Evolutionary conservation across 2,329 filamentous ascomycete species (phyloP), one percentile per base, ranked within the genome.

Genomic region (Neofusicoccum umdonicola): DNA sequence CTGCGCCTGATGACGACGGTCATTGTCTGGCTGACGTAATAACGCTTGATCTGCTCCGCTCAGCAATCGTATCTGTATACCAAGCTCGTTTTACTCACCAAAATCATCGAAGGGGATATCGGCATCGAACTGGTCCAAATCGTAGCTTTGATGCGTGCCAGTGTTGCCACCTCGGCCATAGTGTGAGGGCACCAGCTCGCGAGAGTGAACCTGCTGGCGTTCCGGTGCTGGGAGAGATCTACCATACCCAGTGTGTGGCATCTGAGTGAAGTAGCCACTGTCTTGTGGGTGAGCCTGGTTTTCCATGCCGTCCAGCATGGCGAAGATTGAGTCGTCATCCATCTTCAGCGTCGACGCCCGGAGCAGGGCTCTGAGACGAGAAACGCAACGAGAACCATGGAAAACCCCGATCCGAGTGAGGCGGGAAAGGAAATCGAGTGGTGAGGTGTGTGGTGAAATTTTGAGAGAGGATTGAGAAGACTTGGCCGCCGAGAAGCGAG

Each of bases 1-100:
- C 9, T 67, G 69, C 11, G 78, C 77, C 67, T 77, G 75, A 9
- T 67, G 69, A 45, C 76, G 72, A 1, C 75, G 74, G 63, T 76
- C 69, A 19, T 70, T 62, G 45, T 75, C 72, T 8, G 74, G 70
- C 57, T 71, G 71, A 15, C 70, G 71, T 11, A 78, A 70, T 31
- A 79, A 62, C 31, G 64, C 67, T 41, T 77, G 67, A 66, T 80
- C 79, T 81, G 47, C 17, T 4, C 31, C 6, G 27, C n/a, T 63
- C 4, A 63, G 61, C 5, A 5, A 37, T 9, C 3, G 8, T 47
- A 27, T 35, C n/a, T n/a, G 9, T 17, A 7, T 5, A 12, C 11
- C 7, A 4, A 9, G 9, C 15, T 34, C 5, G 2, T n/a, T 13
- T 5, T 31, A 15, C 47, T 17, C 17, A 63, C 61, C 61, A 31